Evolutionary conservation across 441 rosid species (phyloP).

Genomic region (Sinapis alba): DNA sequence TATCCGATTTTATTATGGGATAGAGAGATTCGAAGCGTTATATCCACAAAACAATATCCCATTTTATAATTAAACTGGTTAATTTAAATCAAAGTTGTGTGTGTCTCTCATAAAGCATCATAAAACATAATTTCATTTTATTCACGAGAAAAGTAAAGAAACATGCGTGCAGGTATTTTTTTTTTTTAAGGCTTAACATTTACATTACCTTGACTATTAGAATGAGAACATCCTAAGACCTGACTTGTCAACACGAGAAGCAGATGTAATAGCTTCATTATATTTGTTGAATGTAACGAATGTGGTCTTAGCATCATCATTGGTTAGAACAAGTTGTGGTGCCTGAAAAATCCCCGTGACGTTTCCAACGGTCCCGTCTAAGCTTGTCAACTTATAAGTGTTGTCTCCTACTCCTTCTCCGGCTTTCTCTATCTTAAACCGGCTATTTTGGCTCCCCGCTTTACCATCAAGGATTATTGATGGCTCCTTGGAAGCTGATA

Average conservation of each 20-base stretch:
- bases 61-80: no score
- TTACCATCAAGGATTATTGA: not conserved
- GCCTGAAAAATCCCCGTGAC: not conserved
- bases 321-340: slow-evolving; percentile 15
- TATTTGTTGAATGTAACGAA: not conserved
- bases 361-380: not conserved
- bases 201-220: slow-evolving; percentile 10
- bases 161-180: slow-evolving; percentile 3
- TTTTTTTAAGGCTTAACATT: not conserved
- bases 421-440: slow-evolving; percentile 3
- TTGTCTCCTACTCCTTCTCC: not conserved
- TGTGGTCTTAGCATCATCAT: not conserved
- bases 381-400: slow-evolving; percentile 21
- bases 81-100: no score
- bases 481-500: not conserved
- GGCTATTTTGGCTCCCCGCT: not conserved
- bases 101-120: not conserved
- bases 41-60: not conserved
- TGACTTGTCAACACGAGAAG: slow-evolving; percentile 7
- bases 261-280: not conserved
- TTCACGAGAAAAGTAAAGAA: not conserved
- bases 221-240: slow-evolving; percentile 26
- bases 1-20: no score
- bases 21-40: not conserved
- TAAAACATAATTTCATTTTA: not conserved